phyloP scores from a whole-genome alignment of 2,329 filamentous ascomycete genomes.

The Aspergillus piperis region DNA sequence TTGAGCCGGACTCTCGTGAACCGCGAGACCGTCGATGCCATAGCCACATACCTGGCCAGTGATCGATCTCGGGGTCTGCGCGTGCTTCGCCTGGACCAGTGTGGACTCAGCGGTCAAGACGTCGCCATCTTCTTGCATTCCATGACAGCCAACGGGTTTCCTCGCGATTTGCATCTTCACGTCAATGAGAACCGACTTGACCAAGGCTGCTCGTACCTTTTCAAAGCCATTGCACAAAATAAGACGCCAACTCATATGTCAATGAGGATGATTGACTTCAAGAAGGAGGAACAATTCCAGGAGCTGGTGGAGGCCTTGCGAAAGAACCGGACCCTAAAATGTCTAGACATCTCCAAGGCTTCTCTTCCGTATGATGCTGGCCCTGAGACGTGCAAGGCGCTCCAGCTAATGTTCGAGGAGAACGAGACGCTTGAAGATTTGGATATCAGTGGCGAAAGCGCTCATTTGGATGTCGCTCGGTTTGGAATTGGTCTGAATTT shows the following conservation, averaged over 20 bases:
- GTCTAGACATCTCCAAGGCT: conserved; percentile 69
- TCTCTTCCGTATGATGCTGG: conserved; percentile 70
- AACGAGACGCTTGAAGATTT: conserved; percentile 67
- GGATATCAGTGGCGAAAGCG: conserved; percentile 71
- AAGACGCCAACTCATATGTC: conserved; percentile 64
- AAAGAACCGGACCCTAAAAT: conserved; percentile 63
- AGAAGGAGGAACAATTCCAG: conserved; percentile 64
- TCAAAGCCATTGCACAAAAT: conserved; percentile 50
- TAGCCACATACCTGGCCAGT: conserved; percentile 64
- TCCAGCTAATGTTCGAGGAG: conserved; percentile 65
- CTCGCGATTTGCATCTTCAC: conserved; percentile 64
- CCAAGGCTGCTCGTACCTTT: conserved; percentile 45
- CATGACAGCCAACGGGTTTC: conserved; percentile 55
- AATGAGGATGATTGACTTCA: conserved; percentile 69
- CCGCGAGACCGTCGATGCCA: conserved; percentile 63
- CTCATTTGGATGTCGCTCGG: conserved; percentile 68
- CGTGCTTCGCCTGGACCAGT: conserved; percentile 66
- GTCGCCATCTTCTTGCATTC: conserved; percentile 66
- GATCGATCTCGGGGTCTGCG: conserved; percentile 62
- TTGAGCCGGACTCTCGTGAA: conserved; percentile 66
- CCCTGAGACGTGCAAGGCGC: conserved; percentile 64
- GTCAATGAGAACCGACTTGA: conserved; percentile 62
- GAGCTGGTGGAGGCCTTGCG: conserved; percentile 63
- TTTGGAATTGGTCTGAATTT: conserved; percentile 69
- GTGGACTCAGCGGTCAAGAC: conserved; percentile 64